Base-by-base conservation (phyloP, 1,284 basidiomycete species). In the Tilletia indica region DNA sequence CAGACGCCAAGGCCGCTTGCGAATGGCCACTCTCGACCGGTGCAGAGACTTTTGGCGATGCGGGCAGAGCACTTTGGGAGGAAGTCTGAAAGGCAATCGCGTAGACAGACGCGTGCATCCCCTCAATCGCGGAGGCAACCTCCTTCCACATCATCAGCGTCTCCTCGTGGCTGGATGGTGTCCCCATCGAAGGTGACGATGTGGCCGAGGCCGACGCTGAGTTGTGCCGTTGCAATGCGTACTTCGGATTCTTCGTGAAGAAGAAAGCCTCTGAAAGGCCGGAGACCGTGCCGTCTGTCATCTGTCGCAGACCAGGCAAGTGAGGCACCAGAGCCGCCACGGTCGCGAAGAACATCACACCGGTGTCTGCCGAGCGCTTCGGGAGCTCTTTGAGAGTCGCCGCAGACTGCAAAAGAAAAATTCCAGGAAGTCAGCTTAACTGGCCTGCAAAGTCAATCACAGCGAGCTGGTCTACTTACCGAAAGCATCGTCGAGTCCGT, bases 21-120 rank as follows among this genome's bases (percentile, higher is more conserved):
- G 49, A 36, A n/a, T 47, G 67, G 42, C 54, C 21, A 31, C 45
- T 48, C 8, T 63, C 54, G 36, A 39, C 45, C 42, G 54, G 11
- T 49, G 16, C 3, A 47, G 34, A 25, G 1, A 14, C 66, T 12
- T 14, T 21, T 25, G 42, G 31, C 16, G 64, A 48, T 14, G 2
- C 12, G 9, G 45, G 12, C 11, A 14, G 14, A 2, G 36, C 34
- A 19, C 6, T 51, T 25, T 58, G 25, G n/a, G 56, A 31, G 2
- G n/a, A 3, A 3, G 31, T 9, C 11, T 31, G 36, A 31, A 73
- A 71, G 38, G 71, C 71, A 11, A 64, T 38, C 9, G n/a, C 34
- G 25, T 72, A 39, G 4, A 69, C 19, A 14, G 70, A 56, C 16
- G 58, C 25, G 25, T 70, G 54, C 19, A 72, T 42, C 9, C 31